Evolutionary conservation across 2,329 filamentous ascomycete genomes (phyloP).

Genomic region (Pezizomycotina sp.): DNA sequence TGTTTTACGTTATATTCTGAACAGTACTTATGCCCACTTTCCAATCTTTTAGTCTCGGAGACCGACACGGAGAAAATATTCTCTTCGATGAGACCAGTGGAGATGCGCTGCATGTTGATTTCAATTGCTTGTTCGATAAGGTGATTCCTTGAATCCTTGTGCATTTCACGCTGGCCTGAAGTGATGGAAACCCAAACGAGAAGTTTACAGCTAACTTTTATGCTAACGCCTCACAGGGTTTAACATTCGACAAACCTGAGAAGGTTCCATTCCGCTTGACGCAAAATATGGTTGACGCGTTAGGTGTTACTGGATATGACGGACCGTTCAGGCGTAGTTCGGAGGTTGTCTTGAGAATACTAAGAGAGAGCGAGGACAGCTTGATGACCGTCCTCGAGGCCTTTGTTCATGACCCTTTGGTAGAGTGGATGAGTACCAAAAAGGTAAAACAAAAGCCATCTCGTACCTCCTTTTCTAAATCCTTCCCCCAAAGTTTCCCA

Average conservation of each 20-base stretch:
- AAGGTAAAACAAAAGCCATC: conserved; percentile 31
- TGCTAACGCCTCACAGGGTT: too few species aligned
- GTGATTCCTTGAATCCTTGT: conserved; percentile 20
- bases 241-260: conserved; percentile 89
- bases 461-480: too few species aligned
- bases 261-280: conserved; percentile 90
- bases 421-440: conserved; percentile 68
- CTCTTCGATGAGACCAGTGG: conserved; percentile 86
- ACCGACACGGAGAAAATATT: conserved; percentile 94
- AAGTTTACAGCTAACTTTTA: too few species aligned
- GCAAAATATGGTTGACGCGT: conserved; percentile 96
- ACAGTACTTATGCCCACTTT: background rate
- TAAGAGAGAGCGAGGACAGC: conserved; percentile 86
- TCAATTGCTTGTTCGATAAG: conserved; percentile 99
- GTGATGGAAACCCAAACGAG: background rate
- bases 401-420: conserved; percentile 90
- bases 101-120: conserved; percentile 92
- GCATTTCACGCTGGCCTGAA: conserved; percentile 1
- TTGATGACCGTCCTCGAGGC: conserved; percentile 95
- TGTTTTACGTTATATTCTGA: background rate
- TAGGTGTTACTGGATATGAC: conserved; percentile 87
- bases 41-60: conserved; percentile 46
- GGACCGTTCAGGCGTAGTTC: conserved; percentile 78
- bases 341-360: conserved; percentile 68
- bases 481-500: background rate